A percentile compares a stretch with the other conserved stretches of the same genome.
These are phyloP conservation scores for Neurospora sp. DNA, from an alignment of 495 filamentous ascomycete genomes.

Conservation along the genomic window DNA sequence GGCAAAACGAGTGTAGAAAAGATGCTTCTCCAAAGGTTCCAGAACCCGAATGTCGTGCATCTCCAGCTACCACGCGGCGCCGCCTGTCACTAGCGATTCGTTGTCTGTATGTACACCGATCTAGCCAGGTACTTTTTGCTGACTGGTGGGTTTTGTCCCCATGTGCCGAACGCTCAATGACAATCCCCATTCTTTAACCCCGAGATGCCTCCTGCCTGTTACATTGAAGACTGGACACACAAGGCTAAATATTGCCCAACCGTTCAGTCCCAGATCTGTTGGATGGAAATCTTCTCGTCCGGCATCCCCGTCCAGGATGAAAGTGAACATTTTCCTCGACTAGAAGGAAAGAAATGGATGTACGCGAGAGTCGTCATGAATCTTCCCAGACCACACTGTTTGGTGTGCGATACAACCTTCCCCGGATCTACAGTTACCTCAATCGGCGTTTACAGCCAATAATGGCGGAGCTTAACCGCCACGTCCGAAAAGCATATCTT, in stretches of 20 bases:
- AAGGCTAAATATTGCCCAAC: neutral
- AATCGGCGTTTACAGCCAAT: neutral
- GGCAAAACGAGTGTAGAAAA: neutral
- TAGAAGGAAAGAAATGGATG: neutral
- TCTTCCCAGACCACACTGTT: neutral
- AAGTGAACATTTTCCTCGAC: neutral
- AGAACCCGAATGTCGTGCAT: neutral
- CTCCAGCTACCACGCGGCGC: neutral
- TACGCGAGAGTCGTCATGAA: neutral
- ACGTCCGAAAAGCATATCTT: neutral
- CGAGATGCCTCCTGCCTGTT: neutral
- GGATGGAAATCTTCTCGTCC: neutral
- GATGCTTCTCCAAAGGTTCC: neutral
- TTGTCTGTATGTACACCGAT: neutral
- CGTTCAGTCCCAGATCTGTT: neutral
- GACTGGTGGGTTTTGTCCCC: neutral
- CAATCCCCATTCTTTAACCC: neutral
- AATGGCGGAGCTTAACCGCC: neutral
- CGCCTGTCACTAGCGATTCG: neutral
- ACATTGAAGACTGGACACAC: neutral
- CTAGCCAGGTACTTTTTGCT: neutral
- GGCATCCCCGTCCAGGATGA: neutral
- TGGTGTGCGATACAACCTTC: neutral
- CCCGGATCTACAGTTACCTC: neutral
- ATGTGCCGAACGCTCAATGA: neutral